Conservation (phyloP, 2,329 filamentous ascomycete species). For the Arthrinium puccinioides region DNA sequence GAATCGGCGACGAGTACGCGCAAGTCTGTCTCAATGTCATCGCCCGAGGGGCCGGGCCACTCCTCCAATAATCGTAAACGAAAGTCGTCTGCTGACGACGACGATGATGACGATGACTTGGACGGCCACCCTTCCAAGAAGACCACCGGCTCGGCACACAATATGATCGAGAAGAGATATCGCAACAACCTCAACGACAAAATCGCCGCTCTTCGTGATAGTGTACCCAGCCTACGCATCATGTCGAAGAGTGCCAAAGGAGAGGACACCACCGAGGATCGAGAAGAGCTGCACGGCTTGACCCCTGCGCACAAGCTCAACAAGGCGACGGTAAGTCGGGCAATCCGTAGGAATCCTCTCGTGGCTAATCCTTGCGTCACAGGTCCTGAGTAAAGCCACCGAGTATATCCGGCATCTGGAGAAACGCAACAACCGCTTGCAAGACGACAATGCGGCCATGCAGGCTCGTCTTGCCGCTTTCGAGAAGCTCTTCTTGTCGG, state of each 20-base stretch:
- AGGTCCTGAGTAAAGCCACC: constrained; percentile 85
- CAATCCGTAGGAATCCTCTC: neutral
- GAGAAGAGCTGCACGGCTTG: constrained; percentile 73
- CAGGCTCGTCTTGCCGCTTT: constrained; percentile 70
- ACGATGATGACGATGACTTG: constrained; percentile 53
- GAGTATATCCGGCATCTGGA: constrained; percentile 94
- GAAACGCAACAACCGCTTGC: constrained; percentile 75
- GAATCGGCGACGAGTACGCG: constrained; percentile 45
- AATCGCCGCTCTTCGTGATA: constrained; percentile 85
- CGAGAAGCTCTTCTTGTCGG: constrained; percentile 71
- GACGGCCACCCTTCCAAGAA: constrained; percentile 65
- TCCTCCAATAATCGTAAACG: constrained; percentile 55
- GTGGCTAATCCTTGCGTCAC: constrained; percentile 12
- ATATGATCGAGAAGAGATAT: constrained; percentile 97
- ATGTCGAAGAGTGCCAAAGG: constrained; percentile 67
- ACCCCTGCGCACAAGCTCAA: constrained; percentile 90
- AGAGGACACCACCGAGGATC: constrained; percentile 64
- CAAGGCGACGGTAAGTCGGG: constrained; percentile 72
- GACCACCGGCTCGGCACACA: constrained; percentile 93
- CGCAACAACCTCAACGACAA: constrained; percentile 96
- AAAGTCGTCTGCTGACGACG: constrained; percentile 56
- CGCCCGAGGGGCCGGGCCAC: constrained; percentile 45
- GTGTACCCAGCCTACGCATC: constrained; percentile 81
- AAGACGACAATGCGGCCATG: constrained; percentile 74
- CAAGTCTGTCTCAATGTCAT: constrained; percentile 43